Conservation (phyloP, 805 yeast genomes). For the Candida multigemmis region DNA sequence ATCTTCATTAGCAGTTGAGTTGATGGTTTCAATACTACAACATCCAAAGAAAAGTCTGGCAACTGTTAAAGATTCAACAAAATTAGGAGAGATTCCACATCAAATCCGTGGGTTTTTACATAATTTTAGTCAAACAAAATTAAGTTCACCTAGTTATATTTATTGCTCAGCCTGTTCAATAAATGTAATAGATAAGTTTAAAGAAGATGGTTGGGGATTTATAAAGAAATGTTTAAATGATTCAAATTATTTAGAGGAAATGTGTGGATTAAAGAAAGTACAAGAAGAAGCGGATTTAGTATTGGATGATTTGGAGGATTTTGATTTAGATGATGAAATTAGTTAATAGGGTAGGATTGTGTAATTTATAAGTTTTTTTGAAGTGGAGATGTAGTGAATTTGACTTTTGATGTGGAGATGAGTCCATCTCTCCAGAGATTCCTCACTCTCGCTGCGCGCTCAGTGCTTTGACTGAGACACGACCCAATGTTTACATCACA, state of each 20-base stretch:
- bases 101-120: constrained; percentile 84
- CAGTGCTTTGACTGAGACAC: too few relatives aligned
- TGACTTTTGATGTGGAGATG: too few relatives aligned
- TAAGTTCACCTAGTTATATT: constrained; percentile 64
- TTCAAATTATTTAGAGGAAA: constrained; percentile 56
- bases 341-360: constrained; percentile 4
- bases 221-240: constrained; percentile 63
- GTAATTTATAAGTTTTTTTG: not conserved
- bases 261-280: constrained; percentile 71
- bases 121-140: constrained; percentile 51
- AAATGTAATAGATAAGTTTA: constrained; percentile 43
- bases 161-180: constrained; percentile 84
- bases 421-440: too few relatives aligned
- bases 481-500: too few relatives aligned
- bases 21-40: constrained; percentile 67
- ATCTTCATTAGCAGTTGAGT: constrained; percentile 77
- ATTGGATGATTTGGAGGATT: constrained; percentile 14
- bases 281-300: constrained; percentile 63
- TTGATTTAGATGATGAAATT: constrained; percentile 19
- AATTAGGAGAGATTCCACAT: constrained; percentile 72
- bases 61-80: constrained; percentile 11
- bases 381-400: too few relatives aligned
- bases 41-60: constrained; percentile 45
- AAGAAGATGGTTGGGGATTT: constrained; percentile 67
- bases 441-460: too few relatives aligned